These are phyloP conservation scores for Hypholoma fasciculare DNA, from an alignment of 768 basidiomycete genomes.

Conservation along the genomic window DNA sequence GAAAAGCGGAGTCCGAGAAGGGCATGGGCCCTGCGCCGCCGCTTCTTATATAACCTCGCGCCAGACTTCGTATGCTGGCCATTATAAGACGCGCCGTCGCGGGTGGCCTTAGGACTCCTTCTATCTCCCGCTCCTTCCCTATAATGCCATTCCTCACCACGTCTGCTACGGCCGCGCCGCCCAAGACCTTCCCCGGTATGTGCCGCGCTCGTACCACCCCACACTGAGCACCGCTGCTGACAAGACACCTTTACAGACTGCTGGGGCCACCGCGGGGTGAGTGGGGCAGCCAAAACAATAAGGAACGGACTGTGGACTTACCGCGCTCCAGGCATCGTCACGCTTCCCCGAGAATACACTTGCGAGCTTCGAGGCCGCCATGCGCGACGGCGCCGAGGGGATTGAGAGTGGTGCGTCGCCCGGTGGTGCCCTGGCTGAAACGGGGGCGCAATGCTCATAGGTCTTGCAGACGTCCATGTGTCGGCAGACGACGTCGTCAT, in stretches of 20 bases:
- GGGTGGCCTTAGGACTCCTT: slow-evolving; percentile 5
- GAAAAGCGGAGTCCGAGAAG: slow-evolving; percentile 7
- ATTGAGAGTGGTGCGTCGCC: slow-evolving; percentile 88
- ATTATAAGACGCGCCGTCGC: slow-evolving; percentile 17
- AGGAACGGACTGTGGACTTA: background rate
- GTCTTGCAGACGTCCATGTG: slow-evolving; percentile 87
- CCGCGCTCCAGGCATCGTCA: slow-evolving; percentile 67
- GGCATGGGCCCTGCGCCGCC: slow-evolving; percentile 3
- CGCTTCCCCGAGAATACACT: slow-evolving; percentile 92
- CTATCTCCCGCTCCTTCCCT: background rate
- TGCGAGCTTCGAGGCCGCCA: slow-evolving; percentile 93
- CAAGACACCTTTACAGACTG: slow-evolving; percentile 52
- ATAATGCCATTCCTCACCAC: background rate
- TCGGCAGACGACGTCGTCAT: slow-evolving; percentile 84
- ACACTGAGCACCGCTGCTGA: background rate
- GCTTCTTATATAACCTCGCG: slow-evolving; percentile 2
- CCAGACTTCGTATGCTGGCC: background rate
- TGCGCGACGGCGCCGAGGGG: slow-evolving; percentile 91
- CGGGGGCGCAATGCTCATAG: slow-evolving; percentile 24
- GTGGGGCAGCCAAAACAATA: slow-evolving; percentile 10
- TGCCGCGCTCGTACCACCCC: background rate
- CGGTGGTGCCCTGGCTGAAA: background rate
- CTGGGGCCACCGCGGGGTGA: slow-evolving; percentile 56
- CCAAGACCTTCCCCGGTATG: slow-evolving; percentile 32
- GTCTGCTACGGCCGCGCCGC: background rate